Evolutionary conservation across 768 basidiomycete genomes (phyloP).

Genomic region (Termitomyces sp.): DNA sequence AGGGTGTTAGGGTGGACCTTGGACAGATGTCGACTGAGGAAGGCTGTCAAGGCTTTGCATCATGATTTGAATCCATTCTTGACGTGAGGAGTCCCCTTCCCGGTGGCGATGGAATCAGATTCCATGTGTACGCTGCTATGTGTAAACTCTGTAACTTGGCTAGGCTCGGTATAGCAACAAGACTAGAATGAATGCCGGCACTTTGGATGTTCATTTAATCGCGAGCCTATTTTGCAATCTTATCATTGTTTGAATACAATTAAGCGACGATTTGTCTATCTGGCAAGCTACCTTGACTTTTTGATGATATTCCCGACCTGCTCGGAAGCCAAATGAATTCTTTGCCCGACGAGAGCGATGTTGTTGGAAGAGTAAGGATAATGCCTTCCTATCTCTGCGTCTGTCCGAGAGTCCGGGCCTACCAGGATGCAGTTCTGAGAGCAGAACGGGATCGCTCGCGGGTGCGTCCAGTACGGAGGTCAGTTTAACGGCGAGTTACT

Average conservation of each 20-base stretch:
- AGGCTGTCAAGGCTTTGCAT: conserved; percentile 6
- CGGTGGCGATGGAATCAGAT: conserved; percentile 7
- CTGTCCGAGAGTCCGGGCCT: not conserved
- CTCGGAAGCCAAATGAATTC: not conserved
- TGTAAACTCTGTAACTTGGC: not conserved
- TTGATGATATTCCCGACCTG: not conserved
- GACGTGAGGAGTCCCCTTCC: not conserved
- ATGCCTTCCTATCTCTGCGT: not conserved
- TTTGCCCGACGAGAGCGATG: not conserved
- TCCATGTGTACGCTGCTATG: not conserved
- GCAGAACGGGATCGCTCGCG: not conserved
- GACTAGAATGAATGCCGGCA: not conserved
- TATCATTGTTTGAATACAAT: not conserved
- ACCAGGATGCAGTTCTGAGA: not conserved
- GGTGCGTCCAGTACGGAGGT: not conserved
- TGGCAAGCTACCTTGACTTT: not conserved
- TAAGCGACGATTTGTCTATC: not conserved
- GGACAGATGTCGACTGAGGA: not conserved
- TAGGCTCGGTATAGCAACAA: not conserved
- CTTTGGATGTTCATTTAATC: not conserved
- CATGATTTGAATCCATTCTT: not conserved
- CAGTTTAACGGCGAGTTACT: not conserved
- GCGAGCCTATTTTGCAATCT: conserved; percentile 1
- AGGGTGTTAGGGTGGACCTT: conserved; percentile 1
- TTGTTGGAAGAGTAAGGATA: not conserved